Evolutionary conservation across 2,329 filamentous ascomycete species (phyloP).

Genomic region (Fusarium secorum): DNA sequence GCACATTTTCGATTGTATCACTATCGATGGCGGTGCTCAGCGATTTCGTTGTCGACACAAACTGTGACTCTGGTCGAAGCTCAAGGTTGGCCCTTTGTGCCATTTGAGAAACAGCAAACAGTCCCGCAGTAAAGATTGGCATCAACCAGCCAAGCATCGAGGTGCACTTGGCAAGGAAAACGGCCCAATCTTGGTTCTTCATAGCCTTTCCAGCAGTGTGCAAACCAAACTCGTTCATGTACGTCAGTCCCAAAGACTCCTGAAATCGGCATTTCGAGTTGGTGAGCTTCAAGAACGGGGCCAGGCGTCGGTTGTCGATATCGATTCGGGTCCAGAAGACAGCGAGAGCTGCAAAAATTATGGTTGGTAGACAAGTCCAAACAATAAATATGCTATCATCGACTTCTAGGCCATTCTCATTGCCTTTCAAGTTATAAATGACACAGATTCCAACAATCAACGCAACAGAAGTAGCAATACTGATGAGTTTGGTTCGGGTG

Average conservation of each 20-base stretch:
- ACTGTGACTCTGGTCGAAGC: conserved; percentile 32
- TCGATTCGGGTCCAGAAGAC: conserved; percentile 40
- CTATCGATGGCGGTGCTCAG: conserved; percentile 18
- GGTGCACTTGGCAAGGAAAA: conserved; percentile 40
- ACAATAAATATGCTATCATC: conserved; percentile 31
- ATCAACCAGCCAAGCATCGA: conserved; percentile 42
- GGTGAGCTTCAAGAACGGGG: conserved; percentile 39
- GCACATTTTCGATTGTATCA: conserved; percentile 26
- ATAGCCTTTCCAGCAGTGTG: conserved; percentile 38
- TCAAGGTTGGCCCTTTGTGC: conserved; percentile 30
- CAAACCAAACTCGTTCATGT: conserved; percentile 42
- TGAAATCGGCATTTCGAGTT: conserved; percentile 32
- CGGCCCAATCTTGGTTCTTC: conserved; percentile 39
- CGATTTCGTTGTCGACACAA: conserved; percentile 34
- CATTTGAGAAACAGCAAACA: conserved; percentile 38
- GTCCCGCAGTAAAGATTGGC: conserved; percentile 42
- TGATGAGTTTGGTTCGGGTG: conserved; percentile 17
- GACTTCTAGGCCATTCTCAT: conserved; percentile 29
- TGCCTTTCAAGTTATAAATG: conserved; percentile 32
- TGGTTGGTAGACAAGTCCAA: conserved; percentile 42
- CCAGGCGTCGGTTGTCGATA: conserved; percentile 39
- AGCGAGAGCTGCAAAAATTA: conserved; percentile 31
- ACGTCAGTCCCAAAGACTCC: conserved; percentile 39
- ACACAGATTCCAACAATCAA: conserved; percentile 36
- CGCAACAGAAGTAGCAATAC: conserved; percentile 20